A percentile compares a stretch with the other conserved stretches of the same genome.
Conservation (phyloP, 2,329 filamentous ascomycete species). For the Geosmithia flava region DNA sequence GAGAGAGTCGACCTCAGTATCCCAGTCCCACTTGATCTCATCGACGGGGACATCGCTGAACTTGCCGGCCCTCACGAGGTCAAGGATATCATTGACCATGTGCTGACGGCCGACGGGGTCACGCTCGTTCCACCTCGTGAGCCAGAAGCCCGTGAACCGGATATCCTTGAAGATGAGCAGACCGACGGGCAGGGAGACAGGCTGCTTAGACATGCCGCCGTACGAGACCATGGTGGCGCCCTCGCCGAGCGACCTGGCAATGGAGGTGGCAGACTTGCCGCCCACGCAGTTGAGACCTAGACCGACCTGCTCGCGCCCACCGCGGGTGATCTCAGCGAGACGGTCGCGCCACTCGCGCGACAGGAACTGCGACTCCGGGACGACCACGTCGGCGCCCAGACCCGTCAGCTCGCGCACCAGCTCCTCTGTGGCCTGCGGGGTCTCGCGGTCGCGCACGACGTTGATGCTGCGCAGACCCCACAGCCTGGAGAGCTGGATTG, state of each 20-base stretch:
- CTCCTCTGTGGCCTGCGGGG: slow-evolving; percentile 48
- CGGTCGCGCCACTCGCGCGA: slow-evolving; percentile 48
- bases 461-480: slow-evolving; percentile 93
- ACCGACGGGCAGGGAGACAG: slow-evolving; percentile 67
- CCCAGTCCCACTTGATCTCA: slow-evolving; percentile 71
- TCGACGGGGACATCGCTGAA: slow-evolving; percentile 80
- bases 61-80: slow-evolving; percentile 59
- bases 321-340: slow-evolving; percentile 54
- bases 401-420: slow-evolving; percentile 37
- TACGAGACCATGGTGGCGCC: slow-evolving; percentile 79
- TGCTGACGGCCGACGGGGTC: slow-evolving; percentile 61
- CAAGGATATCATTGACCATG: slow-evolving; percentile 77
- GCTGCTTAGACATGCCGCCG: slow-evolving; percentile 87
- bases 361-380: slow-evolving; percentile 43
- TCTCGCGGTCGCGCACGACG: slow-evolving; percentile 63
- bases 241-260: slow-evolving; percentile 62
- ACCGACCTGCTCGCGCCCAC: slow-evolving; percentile 58
- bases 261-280: slow-evolving; percentile 65
- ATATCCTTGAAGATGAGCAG: slow-evolving; percentile 91
- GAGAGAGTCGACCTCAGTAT: slow-evolving; percentile 59
- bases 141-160: slow-evolving; percentile 86
- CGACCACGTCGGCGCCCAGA: slow-evolving; percentile 44
- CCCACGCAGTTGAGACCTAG: slow-evolving; percentile 91
- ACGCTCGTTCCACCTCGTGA: slow-evolving; percentile 74
- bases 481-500: slow-evolving; percentile 72